phyloP scores from a whole-genome alignment of 768 basidiomycete genomes.

The Sarcodon sp. region DNA sequence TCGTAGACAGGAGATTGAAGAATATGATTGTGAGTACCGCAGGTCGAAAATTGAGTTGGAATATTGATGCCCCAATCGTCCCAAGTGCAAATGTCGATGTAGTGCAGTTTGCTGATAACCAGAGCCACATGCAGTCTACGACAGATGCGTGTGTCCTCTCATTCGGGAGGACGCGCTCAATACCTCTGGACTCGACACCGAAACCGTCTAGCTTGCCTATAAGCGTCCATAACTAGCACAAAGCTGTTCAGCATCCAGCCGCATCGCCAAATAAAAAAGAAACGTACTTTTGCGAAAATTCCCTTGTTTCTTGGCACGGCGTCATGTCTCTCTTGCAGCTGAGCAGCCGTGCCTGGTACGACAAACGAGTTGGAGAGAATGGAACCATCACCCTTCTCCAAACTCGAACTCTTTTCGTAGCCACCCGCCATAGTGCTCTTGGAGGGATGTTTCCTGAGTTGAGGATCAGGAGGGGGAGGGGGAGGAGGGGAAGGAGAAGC shows the following conservation, averaged over 20 bases:
- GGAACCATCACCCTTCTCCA: too few species aligned
- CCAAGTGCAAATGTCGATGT: slow-evolving; percentile 25
- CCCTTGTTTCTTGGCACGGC: background rate
- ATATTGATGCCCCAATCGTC: slow-evolving; percentile 21
- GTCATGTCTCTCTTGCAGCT: background rate
- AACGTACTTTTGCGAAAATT: background rate
- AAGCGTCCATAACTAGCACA: background rate
- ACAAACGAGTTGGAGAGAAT: too few species aligned
- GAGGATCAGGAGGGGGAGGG: too few species aligned
- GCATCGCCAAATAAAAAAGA: background rate
- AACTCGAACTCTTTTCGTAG: too few species aligned
- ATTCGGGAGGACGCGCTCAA: slow-evolving; percentile 19
- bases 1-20: slow-evolving; percentile 22
- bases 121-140: slow-evolving; percentile 8
- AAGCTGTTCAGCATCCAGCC: background rate
- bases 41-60: slow-evolving; percentile 22
- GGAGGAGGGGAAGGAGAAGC: too few species aligned
- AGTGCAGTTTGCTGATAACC: slow-evolving; percentile 19
- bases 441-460: too few species aligned
- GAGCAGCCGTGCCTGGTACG: too few species aligned
- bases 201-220: slow-evolving; percentile 11
- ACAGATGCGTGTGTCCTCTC: slow-evolving; percentile 8
- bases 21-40: slow-evolving; percentile 25
- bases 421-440: too few species aligned
- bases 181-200: slow-evolving; percentile 22